phyloP scores from a whole-genome alignment of 139 green algal genomes.

The Tetraselmis striata region DNA sequence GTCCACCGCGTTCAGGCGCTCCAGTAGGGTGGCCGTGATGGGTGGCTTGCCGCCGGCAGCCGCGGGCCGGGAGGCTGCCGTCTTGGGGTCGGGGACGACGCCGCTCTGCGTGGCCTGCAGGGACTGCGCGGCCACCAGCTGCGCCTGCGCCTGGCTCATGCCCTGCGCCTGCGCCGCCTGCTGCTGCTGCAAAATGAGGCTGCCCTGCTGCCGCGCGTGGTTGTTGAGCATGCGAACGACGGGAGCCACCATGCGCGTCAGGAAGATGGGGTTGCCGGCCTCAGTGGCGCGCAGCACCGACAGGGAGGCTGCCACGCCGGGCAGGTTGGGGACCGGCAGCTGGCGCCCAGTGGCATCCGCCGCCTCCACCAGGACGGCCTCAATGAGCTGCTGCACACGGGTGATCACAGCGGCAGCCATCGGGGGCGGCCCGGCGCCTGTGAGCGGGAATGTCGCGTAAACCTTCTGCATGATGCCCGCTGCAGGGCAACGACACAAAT shows the following conservation, averaged over 20 bases:
- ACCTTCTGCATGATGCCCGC: constrained; percentile 13
- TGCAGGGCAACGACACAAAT: neutral
- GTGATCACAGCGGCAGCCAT: neutral
- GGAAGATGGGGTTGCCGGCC: neutral
- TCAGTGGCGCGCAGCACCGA: neutral
- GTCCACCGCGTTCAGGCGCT: constrained; percentile 25
- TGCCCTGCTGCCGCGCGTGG: neutral
- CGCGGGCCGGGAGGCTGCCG: neutral
- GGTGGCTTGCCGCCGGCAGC: neutral
- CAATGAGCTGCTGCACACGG: neutral
- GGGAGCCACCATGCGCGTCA: neutral
- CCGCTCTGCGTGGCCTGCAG: neutral
- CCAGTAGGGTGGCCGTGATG: constrained; percentile 11
- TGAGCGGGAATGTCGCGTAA: constrained; percentile 10
- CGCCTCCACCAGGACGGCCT: neutral
- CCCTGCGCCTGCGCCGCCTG: neutral
- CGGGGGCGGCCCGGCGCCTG: no score
- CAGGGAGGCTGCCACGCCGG: neutral
- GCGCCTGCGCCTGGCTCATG: neutral
- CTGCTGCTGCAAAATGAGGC: neutral
- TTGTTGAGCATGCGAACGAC: neutral
- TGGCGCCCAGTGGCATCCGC: neutral
- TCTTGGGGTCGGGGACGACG: neutral
- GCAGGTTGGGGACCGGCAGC: constrained; percentile 1
- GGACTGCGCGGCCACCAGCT: neutral